Evolutionary conservation across 2,329 filamentous ascomycete genomes (phyloP), one percentile per base, ranked within the genome.

Genomic region (Fusarium guadeloupense): DNA sequence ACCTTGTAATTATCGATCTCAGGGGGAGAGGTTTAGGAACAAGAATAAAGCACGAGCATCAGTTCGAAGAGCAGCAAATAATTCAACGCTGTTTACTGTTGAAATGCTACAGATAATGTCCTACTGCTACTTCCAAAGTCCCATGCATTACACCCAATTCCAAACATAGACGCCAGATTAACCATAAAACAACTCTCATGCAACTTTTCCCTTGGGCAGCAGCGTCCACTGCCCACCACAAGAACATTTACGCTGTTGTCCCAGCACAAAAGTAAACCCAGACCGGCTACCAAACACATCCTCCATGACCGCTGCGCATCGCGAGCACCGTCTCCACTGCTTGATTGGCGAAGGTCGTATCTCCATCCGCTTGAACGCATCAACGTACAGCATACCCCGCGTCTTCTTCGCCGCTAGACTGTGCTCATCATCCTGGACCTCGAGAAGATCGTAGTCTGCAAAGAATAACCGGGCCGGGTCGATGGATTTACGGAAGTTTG

Each of bases 401-500:
- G 72, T 71, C 54, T 72, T 75, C 53, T 76, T 75, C 17, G 70
- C 68, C 4, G 71, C 74, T 12, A 85, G 70, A 5, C 82, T 84
- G 16, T 78, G 77, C 13, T 75, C 75, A 55, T 88, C 85, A 47
- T 88, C 83, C 9, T 83, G 81, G 13, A 92, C 78, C 6, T 89
- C 89, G 10, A 95, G 79, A 71, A 91, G 84, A 42, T 81, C 81
- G 50, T 88, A 91, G 71, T 95, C 86, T 42, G 85, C 85, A 74
- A 92, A 90, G 76, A 90, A 91, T 42, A 96, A 80, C 57, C 83
- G 83, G 9, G 88, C 84, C 23, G 86, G 82, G 63, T 95, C 86
- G 10, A 88, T 81, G 49, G 83, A 80, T 6, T 78, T 78, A 34
- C 84, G 81, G 48, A 93, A 82, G 17, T 80, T 78, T 0, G 79